Percentiles rank a stretch among this genome's conserved stretches.
Evolutionary conservation across 2,329 filamentous ascomycete genomes (phyloP).

Genomic region (Nigrospora osmanthi): DNA sequence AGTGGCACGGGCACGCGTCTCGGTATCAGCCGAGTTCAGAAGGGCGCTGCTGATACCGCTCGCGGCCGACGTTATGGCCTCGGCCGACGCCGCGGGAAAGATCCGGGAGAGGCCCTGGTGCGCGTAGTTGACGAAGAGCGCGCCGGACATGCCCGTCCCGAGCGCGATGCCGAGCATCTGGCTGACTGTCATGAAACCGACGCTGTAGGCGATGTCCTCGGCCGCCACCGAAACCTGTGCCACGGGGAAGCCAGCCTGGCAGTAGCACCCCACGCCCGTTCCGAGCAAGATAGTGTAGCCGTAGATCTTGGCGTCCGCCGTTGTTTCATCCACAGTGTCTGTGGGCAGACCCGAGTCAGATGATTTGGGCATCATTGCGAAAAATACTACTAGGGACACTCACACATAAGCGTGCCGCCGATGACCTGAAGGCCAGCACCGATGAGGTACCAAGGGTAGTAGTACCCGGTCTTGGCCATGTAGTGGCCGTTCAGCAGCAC

Average conservation of each 20-base stretch:
- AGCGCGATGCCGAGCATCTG: conserved; percentile 5
- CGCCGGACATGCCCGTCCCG: conserved; percentile 2
- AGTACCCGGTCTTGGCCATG: conserved; percentile 9
- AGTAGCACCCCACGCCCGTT: conserved; percentile 26
- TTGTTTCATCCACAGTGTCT: conserved; percentile 3
- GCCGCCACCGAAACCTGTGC: conserved; percentile 21
- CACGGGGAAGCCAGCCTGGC: conserved; percentile 25
- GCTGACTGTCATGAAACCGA: conserved; percentile 25
- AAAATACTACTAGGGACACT: not conserved
- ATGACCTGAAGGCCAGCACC: conserved; percentile 16
- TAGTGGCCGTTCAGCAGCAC: conserved; percentile 26
- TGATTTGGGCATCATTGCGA: not conserved
- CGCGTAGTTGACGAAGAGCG: conserved; percentile 3
- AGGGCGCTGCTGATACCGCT: not conserved
- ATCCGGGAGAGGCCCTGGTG: not conserved
- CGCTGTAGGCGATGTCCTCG: conserved; percentile 18
- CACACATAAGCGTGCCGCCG: conserved; percentile 20
- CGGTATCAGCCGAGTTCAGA: not conserved
- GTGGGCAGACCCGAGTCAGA: not conserved
- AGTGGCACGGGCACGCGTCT: not conserved
- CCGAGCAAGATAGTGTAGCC: conserved; percentile 30
- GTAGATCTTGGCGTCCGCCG: conserved; percentile 17
- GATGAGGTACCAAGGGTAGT: conserved; percentile 25
- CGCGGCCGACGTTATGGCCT: not conserved
- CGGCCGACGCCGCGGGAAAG: not conserved